Conservation (phyloP, 73 alveolate species). For the Symbiodinium pilosum region DNA sequence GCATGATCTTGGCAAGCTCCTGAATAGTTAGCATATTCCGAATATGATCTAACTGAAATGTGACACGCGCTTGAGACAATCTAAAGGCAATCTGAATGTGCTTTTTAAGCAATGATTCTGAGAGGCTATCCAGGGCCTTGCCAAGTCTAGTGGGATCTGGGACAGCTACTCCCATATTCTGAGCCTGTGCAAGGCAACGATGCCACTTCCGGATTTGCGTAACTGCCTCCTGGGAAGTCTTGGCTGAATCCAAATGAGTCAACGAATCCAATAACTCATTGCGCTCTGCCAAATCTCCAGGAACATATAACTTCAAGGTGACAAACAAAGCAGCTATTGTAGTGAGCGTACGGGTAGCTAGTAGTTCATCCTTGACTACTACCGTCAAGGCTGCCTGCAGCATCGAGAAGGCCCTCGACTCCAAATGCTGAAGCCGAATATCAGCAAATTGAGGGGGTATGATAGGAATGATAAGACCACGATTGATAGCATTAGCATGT, state of each 20-base stretch:
- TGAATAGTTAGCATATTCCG: not conserved
- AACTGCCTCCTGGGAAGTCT: not conserved
- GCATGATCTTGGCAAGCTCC: not conserved
- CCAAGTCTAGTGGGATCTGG: not conserved
- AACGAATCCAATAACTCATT: not conserved
- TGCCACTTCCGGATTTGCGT: not conserved
- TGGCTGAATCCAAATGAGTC: not conserved
- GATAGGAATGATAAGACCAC: not conserved
- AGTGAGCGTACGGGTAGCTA: not conserved
- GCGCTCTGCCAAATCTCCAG: not conserved
- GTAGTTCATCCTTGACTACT: not conserved
- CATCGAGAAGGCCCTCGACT: not conserved
- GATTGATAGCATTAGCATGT: not conserved
- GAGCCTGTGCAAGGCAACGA: not conserved
- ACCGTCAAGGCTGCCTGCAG: not conserved
- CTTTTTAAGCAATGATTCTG: not conserved
- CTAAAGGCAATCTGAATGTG: not conserved
- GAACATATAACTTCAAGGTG: not conserved
- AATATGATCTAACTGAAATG: not conserved
- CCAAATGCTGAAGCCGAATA: not conserved
- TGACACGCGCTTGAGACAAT: not conserved
- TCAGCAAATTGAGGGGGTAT: not conserved
- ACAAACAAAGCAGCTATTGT: not conserved
- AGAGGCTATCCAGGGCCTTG: not conserved
- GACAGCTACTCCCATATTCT: not conserved